These are phyloP conservation scores for Chlorella sp. DNA, from an alignment of 139 green algal species.

Conservation along the genomic window DNA sequence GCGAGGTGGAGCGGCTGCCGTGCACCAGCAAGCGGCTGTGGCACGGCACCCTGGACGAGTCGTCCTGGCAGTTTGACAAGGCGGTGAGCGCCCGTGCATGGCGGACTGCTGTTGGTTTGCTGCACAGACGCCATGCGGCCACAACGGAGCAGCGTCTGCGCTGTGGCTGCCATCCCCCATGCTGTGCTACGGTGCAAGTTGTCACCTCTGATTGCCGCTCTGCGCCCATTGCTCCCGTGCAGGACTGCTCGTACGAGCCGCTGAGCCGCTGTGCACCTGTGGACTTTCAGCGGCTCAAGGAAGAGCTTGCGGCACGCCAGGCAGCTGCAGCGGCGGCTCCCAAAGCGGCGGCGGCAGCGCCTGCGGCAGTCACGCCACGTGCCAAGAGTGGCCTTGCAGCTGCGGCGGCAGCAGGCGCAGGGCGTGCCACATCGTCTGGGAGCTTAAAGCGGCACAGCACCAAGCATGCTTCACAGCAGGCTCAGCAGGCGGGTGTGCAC, in stretches of 20 bases:
- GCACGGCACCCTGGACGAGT: background rate
- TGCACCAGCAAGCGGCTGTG: conserved; percentile 14
- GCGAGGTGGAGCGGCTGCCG: background rate
- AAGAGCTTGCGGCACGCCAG: background rate
- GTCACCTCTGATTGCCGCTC: too few relatives aligned
- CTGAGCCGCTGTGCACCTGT: conserved; percentile 5
- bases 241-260: conserved; percentile 16
- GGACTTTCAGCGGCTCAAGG: background rate
- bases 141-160: too few relatives aligned
- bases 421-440: too few relatives aligned
- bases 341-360: background rate
- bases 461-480: background rate
- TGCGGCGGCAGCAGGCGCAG: background rate
- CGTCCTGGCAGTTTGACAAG: conserved; percentile 14
- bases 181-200: too few relatives aligned
- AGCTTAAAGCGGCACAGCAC: background rate
- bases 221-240: background rate
- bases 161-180: too few relatives aligned
- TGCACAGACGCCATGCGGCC: too few relatives aligned
- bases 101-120: background rate
- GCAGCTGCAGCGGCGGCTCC: background rate
- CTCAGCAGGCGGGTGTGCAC: too few relatives aligned
- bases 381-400: background rate
- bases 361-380: background rate
- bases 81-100: background rate